These are phyloP conservation scores for Sinapis alba DNA, from an alignment of 441 rosid species.

Conservation along the genomic window DNA sequence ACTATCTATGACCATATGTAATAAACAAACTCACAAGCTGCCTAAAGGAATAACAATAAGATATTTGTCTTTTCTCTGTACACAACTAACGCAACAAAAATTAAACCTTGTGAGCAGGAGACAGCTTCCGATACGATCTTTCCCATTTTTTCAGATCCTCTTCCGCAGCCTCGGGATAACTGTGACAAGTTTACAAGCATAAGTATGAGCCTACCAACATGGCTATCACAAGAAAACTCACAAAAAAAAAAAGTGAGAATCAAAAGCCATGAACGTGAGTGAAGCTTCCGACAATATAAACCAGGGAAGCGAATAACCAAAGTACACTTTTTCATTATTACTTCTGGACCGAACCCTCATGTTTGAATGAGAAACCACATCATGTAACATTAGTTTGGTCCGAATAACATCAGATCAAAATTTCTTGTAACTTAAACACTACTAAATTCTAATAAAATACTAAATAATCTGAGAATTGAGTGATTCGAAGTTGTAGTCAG, in stretches of 20 bases:
- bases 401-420: constrained; percentile 1
- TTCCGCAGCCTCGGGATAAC: constrained; percentile 90
- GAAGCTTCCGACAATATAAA: not conserved
- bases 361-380: not conserved
- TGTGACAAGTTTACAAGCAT: constrained; percentile 12
- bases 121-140: constrained; percentile 76
- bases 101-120: constrained; percentile 78
- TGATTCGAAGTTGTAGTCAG: constrained; percentile 11
- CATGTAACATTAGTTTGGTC: not conserved
- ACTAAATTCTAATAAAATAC: not conserved
- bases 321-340: not conserved
- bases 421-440: not conserved
- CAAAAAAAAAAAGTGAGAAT: not conserved
- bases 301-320: not conserved
- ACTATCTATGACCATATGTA: not conserved
- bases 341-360: not conserved
- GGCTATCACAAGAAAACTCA: not conserved
- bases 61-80: not conserved
- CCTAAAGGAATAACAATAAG: constrained; percentile 4
- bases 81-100: not conserved
- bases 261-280: not conserved
- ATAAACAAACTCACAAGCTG: not conserved
- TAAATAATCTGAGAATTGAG: not conserved
- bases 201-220: not conserved
- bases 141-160: constrained; percentile 87